Evolutionary conservation across 2,329 filamentous ascomycete genomes (phyloP), one percentile per base, ranked within the genome.

Genomic region (Leptographium flavum): DNA sequence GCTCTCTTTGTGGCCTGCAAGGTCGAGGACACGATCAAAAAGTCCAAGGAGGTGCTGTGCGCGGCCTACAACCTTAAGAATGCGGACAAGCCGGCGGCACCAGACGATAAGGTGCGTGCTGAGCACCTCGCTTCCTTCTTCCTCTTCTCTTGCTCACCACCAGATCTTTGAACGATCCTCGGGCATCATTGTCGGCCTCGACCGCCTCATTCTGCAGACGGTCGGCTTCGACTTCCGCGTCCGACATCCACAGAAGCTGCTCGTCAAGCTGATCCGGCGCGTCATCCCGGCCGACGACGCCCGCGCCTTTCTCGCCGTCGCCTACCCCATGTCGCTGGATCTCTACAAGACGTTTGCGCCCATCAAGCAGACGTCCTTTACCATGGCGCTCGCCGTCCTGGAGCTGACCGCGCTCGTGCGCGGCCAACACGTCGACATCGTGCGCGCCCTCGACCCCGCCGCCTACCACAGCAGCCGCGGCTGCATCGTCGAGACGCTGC

Each of bases 21-120:
- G 66, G 87, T 93, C 39, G 92, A 98, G 63, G 92, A 98, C 61
- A 98, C 92, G 0, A 75, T 95, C 53, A 98, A 98, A 66, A 96
- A 96, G 67, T 94, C 87, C 4, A 79, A 77, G 47, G 92, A 98
- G 51, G 93, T 98, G 49, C 70, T 96, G 15, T 93, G 87, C 47
- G 87, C 88, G 1, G 82, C 86, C 22, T 87, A 90, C 63, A 95
- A 94, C 57, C 67, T 94, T 32, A 92, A 87, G 63, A 74, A 63
- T 58, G 75, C 56, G 53, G 81, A 64, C 60, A 83, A 62, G 72
- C 87, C 63, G 63, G 83, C 60, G 32, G 82, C 82, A 17, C 76
- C 84, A 4, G 90, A 96, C 61, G 87, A 95, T 62, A 81, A 82
- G 60, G 84, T 88, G 64, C 48, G 71, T 38, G 17, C 5, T 22